Percentiles rank a stretch among this genome's conserved stretches.
Evolutionary conservation across 2,329 filamentous ascomycete species (phyloP).

Genomic region (Exophiala calicioides): DNA sequence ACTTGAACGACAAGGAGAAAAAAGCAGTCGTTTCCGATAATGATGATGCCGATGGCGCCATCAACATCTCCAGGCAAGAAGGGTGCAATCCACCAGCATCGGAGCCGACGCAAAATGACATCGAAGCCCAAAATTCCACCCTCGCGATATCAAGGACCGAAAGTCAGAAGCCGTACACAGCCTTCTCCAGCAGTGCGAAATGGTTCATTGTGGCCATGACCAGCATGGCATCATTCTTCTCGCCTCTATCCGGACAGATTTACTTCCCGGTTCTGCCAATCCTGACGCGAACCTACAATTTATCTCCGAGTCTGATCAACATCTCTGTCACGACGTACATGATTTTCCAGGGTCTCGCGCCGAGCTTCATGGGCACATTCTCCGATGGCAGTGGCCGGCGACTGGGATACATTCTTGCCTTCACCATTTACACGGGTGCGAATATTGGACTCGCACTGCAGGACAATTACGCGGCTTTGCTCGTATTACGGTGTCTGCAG

Average conservation of each 20-base stretch:
- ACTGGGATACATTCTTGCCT: slow-evolving; percentile 51
- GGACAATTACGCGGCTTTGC: slow-evolving; percentile 39
- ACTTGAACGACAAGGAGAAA: neutral
- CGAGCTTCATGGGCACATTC: slow-evolving; percentile 53
- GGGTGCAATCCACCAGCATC: neutral
- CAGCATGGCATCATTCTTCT: slow-evolving; percentile 49
- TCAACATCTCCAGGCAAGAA: neutral
- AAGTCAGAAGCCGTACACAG: slow-evolving; percentile 15
- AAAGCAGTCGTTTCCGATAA: neutral
- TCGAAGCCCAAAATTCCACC: slow-evolving; percentile 5
- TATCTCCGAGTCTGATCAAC: slow-evolving; percentile 24
- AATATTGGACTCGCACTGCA: slow-evolving; percentile 46
- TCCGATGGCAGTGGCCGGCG: slow-evolving; percentile 53
- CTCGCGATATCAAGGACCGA: neutral
- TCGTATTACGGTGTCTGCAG: slow-evolving; percentile 46
- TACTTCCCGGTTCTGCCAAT: slow-evolving; percentile 39
- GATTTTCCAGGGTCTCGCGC: slow-evolving; percentile 56
- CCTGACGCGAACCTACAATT: slow-evolving; percentile 4
- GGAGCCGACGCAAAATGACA: neutral
- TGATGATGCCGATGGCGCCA: neutral
- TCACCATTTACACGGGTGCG: slow-evolving; percentile 45
- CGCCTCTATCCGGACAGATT: slow-evolving; percentile 50
- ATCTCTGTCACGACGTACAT: slow-evolving; percentile 37
- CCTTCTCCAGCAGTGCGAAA: slow-evolving; percentile 38
- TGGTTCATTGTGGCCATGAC: slow-evolving; percentile 46